A percentile compares a stretch with the other conserved stretches of the same genome.
These are phyloP conservation scores for Apiospora pterosperma DNA, from an alignment of 2,329 filamentous ascomycete species.

Conservation along the genomic window DNA sequence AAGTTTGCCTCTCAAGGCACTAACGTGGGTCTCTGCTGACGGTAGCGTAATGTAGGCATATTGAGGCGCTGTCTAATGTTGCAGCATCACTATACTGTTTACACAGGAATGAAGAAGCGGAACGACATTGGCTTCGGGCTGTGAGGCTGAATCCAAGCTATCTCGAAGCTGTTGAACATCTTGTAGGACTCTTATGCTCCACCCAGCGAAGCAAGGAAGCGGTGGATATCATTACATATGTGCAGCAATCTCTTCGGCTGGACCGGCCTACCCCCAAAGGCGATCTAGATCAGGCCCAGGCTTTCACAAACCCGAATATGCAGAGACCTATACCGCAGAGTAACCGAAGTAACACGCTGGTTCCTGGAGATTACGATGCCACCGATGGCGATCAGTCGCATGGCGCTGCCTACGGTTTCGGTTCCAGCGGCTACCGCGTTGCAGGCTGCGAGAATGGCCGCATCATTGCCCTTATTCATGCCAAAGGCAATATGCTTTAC, in stretches of 20 bases:
- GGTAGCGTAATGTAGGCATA: constrained; percentile 53
- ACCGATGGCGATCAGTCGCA: background rate
- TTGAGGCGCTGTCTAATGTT: constrained; percentile 91
- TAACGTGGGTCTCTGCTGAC: background rate
- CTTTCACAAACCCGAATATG: background rate
- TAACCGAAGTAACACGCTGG: background rate
- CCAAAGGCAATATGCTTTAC: constrained; percentile 98
- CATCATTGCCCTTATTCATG: constrained; percentile 89
- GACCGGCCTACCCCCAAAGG: constrained; percentile 25
- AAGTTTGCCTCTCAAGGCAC: constrained; percentile 21
- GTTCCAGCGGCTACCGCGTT: constrained; percentile 80
- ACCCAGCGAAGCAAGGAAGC: constrained; percentile 81
- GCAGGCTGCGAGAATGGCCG: constrained; percentile 86
- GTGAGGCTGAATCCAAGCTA: constrained; percentile 81
- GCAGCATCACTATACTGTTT: constrained; percentile 86
- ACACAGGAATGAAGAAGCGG: constrained; percentile 77
- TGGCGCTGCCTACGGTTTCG: constrained; percentile 47
- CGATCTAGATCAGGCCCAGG: constrained; percentile 16
- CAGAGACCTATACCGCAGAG: background rate
- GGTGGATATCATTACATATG: constrained; percentile 79
- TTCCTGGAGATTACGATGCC: background rate
- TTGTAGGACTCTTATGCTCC: constrained; percentile 81
- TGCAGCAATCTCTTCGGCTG: constrained; percentile 69
- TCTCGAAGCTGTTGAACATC: constrained; percentile 91
- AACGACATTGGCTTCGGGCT: constrained; percentile 81